Evolutionary conservation across 805 yeast genomes (phyloP).

Genomic region (Yarrowia bubula): DNA sequence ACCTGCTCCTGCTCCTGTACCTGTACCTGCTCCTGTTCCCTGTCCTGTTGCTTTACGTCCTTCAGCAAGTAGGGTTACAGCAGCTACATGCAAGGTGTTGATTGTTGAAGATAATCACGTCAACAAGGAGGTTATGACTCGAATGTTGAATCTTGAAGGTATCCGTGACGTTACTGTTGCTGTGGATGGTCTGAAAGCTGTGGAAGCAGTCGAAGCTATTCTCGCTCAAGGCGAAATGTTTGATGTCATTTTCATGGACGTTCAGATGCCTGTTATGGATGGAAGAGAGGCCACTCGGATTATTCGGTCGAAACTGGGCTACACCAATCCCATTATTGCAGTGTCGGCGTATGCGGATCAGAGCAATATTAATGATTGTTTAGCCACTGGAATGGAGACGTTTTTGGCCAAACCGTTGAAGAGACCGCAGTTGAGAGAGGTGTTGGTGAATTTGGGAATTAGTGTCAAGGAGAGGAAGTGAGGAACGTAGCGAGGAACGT

Average conservation of each 20-base stretch:
- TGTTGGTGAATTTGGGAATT: constrained; percentile 41
- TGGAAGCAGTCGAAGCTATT: constrained; percentile 52
- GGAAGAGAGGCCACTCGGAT: constrained; percentile 80
- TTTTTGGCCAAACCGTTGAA: constrained; percentile 86
- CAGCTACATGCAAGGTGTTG: constrained; percentile 47
- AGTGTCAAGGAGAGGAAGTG: constrained; percentile 24
- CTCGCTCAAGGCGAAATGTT: constrained; percentile 40
- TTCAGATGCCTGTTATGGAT: constrained; percentile 94
- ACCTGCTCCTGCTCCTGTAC: background rate
- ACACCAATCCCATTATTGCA: constrained; percentile 79
- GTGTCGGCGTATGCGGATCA: constrained; percentile 95
- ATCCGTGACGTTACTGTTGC: constrained; percentile 70
- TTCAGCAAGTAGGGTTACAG: background rate
- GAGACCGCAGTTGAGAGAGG: constrained; percentile 59
- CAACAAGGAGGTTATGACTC: constrained; percentile 86
- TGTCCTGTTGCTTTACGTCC: background rate
- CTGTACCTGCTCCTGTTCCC: background rate
- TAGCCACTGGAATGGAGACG: constrained; percentile 86
- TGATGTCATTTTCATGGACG: constrained; percentile 91
- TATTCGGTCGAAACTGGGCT: constrained; percentile 63
- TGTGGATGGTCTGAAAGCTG: constrained; percentile 87
- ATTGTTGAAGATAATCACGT: constrained; percentile 95
- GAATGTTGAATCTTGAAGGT: constrained; percentile 88
- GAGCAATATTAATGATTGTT: constrained; percentile 79
- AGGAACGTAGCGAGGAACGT: background rate